A percentile compares a stretch with the other conserved stretches of the same genome.
phyloP scores from a whole-genome alignment of 1,139 yeast genomes.

The Blastobotrys malaysiensis region DNA sequence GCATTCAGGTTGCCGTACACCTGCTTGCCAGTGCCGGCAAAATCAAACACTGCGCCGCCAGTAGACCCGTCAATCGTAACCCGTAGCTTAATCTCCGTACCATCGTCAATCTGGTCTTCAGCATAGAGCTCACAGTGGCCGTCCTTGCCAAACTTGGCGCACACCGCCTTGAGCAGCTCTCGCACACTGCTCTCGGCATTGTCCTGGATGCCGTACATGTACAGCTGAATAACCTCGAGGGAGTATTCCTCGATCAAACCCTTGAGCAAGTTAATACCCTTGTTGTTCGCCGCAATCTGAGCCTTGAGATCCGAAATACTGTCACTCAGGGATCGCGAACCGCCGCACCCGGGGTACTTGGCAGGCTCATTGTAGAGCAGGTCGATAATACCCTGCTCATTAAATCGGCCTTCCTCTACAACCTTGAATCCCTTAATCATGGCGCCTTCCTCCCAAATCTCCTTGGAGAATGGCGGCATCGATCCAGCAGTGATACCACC shows the following conservation, averaged over 20 bases:
- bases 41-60: conserved; percentile 53
- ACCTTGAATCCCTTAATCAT: conserved; percentile 51
- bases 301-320: conserved; percentile 61
- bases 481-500: conserved; percentile 66
- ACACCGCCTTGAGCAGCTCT: conserved; percentile 37
- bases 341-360: conserved; percentile 53
- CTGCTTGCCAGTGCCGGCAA: conserved; percentile 56
- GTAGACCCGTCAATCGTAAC: conserved; percentile 41
- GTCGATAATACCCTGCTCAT: conserved; percentile 45
- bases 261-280: conserved; percentile 50
- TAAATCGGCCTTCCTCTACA: conserved; percentile 51
- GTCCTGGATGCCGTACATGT: conserved; percentile 57
- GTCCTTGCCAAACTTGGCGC: conserved; percentile 30
- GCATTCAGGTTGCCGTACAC: conserved; percentile 59
- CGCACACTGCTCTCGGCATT: conserved; percentile 56
- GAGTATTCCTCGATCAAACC: conserved; percentile 48
- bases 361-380: conserved; percentile 48
- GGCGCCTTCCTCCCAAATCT: conserved; percentile 61
- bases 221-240: conserved; percentile 46
- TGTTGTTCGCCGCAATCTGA: conserved; percentile 62
- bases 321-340: conserved; percentile 54
- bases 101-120: conserved; percentile 57
- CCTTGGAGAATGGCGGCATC: conserved; percentile 58
- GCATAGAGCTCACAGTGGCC: conserved; percentile 37
- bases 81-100: conserved; percentile 45